Conservation (phyloP, 768 basidiomycete species). For the Podaxis carcinomalis region DNA sequence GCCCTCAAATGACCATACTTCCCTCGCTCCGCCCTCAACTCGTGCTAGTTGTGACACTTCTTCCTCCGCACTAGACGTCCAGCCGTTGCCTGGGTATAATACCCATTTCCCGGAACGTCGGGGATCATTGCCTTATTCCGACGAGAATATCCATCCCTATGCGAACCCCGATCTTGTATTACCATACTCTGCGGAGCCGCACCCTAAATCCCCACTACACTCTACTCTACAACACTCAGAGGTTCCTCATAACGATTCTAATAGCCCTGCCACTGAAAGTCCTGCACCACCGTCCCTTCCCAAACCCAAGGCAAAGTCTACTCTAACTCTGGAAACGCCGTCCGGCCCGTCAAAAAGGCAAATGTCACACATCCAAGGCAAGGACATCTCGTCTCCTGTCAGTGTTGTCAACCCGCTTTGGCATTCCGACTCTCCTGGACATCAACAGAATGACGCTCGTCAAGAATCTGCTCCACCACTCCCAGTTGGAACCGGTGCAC, state of each 20-base stretch:
- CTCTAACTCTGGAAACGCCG: conserved; percentile 32
- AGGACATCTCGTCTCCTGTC: conserved; percentile 56
- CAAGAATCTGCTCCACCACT: conserved; percentile 14
- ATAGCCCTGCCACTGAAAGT: conserved; percentile 46
- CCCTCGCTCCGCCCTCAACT: conserved; percentile 18
- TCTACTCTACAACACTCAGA: conserved; percentile 23
- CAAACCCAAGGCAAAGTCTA: conserved; percentile 30
- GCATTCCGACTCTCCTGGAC: conserved; percentile 15
- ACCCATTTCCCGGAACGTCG: conserved; percentile 14
- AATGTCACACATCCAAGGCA: conserved; percentile 37
- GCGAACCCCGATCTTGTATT: conserved; percentile 71
- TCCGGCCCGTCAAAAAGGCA: conserved; percentile 23
- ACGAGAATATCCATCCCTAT: conserved; percentile 61
- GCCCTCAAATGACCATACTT: conserved; percentile 20
- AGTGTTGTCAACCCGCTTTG: conserved; percentile 30
- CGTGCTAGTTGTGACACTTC: conserved; percentile 8
- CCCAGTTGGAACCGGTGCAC: conserved; percentile 25
- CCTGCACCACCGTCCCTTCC: conserved; percentile 22
- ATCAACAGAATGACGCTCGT: conserved; percentile 24
- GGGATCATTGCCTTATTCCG: conserved; percentile 22
- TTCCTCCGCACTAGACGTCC: conserved; percentile 8
- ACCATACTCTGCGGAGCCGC: conserved; percentile 29
- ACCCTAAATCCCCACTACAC: conserved; percentile 23
- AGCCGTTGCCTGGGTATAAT: conserved; percentile 3
- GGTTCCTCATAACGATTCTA: conserved; percentile 46